Percentiles rank a stretch among this genome's conserved stretches.
These are phyloP conservation scores for Prunus fruticosa DNA, from an alignment of 306 rosid species.

Conservation along the genomic window DNA sequence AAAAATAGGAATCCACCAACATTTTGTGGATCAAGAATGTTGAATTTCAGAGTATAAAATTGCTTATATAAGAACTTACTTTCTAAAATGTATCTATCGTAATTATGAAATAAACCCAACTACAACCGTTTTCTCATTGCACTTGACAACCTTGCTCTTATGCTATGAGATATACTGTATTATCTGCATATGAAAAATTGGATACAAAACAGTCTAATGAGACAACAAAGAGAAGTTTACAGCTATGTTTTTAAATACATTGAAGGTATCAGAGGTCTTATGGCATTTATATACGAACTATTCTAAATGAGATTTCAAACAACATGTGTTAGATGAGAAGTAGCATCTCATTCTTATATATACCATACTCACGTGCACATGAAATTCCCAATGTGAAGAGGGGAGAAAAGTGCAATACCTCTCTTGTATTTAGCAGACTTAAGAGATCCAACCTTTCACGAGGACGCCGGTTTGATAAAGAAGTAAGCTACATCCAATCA, in stretches of 20 bases:
- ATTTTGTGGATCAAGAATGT: slow-evolving; percentile 59
- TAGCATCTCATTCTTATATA: background rate
- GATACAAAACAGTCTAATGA: background rate
- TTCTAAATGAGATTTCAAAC: background rate
- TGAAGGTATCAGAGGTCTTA: too few relatives aligned
- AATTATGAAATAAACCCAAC: slow-evolving; percentile 2
- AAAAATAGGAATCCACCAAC: slow-evolving; percentile 27
- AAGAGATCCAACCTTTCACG: slow-evolving; percentile 77
- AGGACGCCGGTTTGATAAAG: slow-evolving; percentile 77
- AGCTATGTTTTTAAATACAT: background rate
- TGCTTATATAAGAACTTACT: slow-evolving; percentile 34
- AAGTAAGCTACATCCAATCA: slow-evolving; percentile 55
- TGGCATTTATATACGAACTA: background rate
- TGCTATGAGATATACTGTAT: slow-evolving; percentile 48
- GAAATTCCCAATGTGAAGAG: background rate
- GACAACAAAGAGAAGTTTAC: background rate
- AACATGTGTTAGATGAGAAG: background rate
- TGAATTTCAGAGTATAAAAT: slow-evolving; percentile 19
- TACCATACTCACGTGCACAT: background rate
- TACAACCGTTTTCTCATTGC: slow-evolving; percentile 40
- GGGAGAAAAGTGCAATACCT: slow-evolving; percentile 52
- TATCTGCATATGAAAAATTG: slow-evolving; percentile 45
- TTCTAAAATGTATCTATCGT: slow-evolving; percentile 18
- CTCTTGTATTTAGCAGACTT: slow-evolving; percentile 64
- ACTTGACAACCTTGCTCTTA: slow-evolving; percentile 69